Evolutionary conservation across 2,329 filamentous ascomycete species (phyloP).

Genomic region (Sclerotinia trifoliorum): DNA sequence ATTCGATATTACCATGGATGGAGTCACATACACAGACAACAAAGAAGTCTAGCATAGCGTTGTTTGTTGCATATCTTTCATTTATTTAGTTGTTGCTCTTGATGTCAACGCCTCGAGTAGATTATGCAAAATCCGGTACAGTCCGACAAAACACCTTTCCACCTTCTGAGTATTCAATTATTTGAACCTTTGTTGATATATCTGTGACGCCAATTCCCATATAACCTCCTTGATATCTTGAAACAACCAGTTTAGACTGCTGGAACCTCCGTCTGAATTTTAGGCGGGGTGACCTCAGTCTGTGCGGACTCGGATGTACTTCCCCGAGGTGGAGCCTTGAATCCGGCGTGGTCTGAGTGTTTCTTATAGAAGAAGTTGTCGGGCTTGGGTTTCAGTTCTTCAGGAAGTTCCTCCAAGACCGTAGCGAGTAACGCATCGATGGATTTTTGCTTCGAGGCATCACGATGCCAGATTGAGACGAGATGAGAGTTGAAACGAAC

Average conservation of each 20-base stretch:
- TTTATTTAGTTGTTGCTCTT: constrained; percentile 15
- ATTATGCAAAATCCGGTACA: constrained; percentile 27
- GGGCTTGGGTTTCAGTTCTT: constrained; percentile 68
- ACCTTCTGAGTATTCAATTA: constrained; percentile 18
- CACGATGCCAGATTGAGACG: constrained; percentile 91
- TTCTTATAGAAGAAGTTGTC: constrained; percentile 83
- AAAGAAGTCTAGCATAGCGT: constrained; percentile 2
- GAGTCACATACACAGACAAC: neutral
- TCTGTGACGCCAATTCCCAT: constrained; percentile 12
- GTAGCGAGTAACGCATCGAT: constrained; percentile 71
- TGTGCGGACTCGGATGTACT: constrained; percentile 26
- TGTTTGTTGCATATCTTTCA: constrained; percentile 19
- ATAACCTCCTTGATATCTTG: constrained; percentile 8
- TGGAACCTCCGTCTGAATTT: constrained; percentile 27
- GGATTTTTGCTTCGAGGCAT: constrained; percentile 75
- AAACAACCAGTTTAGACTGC: constrained; percentile 23
- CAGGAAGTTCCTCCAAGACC: constrained; percentile 70
- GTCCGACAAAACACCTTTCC: constrained; percentile 22
- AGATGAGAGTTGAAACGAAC: constrained; percentile 87
- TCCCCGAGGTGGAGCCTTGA: constrained; percentile 55
- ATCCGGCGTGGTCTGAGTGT: constrained; percentile 84
- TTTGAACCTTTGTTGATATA: constrained; percentile 10
- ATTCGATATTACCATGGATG: neutral
- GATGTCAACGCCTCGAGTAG: constrained; percentile 22
- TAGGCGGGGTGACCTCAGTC: constrained; percentile 28